Evolutionary conservation across 257 asterid species (phyloP).

Genomic region (Knoxia roxburghii): DNA sequence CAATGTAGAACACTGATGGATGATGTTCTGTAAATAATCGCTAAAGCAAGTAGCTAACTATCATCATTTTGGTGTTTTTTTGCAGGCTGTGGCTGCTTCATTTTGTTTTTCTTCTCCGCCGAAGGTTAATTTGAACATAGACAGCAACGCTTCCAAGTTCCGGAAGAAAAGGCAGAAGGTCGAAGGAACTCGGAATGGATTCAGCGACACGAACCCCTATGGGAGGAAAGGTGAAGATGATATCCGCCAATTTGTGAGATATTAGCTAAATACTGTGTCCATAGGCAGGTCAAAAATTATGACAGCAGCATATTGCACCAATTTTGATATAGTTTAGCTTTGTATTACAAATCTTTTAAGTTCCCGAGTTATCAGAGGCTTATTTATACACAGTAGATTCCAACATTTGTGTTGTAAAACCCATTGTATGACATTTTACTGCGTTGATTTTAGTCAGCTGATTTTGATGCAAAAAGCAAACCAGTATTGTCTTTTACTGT

Average conservation of each 20-base stretch:
- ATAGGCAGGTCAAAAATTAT: not conserved
- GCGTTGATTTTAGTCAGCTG: not conserved
- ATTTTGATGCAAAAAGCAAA: not conserved
- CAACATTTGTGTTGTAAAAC: not conserved
- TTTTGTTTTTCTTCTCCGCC: constrained; percentile 84
- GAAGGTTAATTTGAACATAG: constrained; percentile 63
- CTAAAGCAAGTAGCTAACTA: too few relatives aligned
- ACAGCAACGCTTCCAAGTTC: constrained; percentile 74
- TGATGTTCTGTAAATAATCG: too few relatives aligned
- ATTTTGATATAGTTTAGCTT: constrained; percentile 12
- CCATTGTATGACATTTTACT: not conserved
- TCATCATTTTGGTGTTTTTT: too few relatives aligned
- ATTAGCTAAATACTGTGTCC: constrained; percentile 22
- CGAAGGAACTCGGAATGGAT: constrained; percentile 59
- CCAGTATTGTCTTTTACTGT: not conserved
- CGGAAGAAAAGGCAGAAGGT: constrained; percentile 45
- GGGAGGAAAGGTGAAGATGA: constrained; percentile 56
- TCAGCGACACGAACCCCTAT: constrained; percentile 55
- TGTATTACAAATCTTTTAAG: not conserved
- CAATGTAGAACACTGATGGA: too few relatives aligned
- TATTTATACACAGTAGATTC: not conserved
- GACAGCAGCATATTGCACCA: not conserved
- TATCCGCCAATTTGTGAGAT: constrained; percentile 48
- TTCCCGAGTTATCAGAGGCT: not conserved
- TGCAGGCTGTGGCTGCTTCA: constrained; percentile 93